Evolutionary conservation across 2,329 filamentous ascomycete species (phyloP).

Genomic region (Colletotrichum graminicola): DNA sequence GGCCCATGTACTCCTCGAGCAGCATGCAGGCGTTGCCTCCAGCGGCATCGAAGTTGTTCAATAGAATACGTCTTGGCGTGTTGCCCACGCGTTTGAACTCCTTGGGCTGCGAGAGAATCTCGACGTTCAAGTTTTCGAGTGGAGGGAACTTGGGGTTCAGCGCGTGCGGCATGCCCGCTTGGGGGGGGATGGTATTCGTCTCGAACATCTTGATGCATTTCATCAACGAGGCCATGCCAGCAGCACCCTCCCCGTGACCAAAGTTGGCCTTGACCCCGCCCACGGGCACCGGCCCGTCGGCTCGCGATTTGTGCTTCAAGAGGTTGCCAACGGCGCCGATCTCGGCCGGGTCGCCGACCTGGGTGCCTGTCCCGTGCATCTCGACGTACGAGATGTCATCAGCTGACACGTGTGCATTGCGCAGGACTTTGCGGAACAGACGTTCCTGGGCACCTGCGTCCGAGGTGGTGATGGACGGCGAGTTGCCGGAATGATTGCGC

Average conservation of each 20-base stretch:
- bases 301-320: slow-evolving; percentile 28
- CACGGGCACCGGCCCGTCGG: not conserved
- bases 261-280: slow-evolving; percentile 41
- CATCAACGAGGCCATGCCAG: slow-evolving; percentile 47
- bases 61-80: slow-evolving; percentile 44
- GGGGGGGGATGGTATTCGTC: slow-evolving; percentile 47
- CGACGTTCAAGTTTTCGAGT: not conserved
- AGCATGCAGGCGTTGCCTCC: slow-evolving; percentile 46
- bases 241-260: slow-evolving; percentile 44
- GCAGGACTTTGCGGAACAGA: slow-evolving; percentile 52
- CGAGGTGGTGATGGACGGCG: slow-evolving; percentile 46
- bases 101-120: too few species aligned
- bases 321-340: slow-evolving; percentile 54
- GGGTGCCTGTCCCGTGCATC: slow-evolving; percentile 61
- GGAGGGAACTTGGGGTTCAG: slow-evolving; percentile 20
- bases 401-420: too few species aligned
- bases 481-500: slow-evolving; percentile 58
- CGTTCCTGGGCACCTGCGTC: slow-evolving; percentile 41
- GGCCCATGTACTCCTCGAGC: slow-evolving; percentile 36
- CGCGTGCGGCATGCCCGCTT: slow-evolving; percentile 27
- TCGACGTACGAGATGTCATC: slow-evolving; percentile 51
- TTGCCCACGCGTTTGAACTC: too few species aligned
- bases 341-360: slow-evolving; percentile 59
- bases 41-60: slow-evolving; percentile 55
- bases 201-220: slow-evolving; percentile 50